A percentile compares a stretch with the other conserved stretches of the same genome.
These are phyloP conservation scores for Paraleonurus japonicus DNA, from an alignment of 257 asterid species.

Conservation along the genomic window DNA sequence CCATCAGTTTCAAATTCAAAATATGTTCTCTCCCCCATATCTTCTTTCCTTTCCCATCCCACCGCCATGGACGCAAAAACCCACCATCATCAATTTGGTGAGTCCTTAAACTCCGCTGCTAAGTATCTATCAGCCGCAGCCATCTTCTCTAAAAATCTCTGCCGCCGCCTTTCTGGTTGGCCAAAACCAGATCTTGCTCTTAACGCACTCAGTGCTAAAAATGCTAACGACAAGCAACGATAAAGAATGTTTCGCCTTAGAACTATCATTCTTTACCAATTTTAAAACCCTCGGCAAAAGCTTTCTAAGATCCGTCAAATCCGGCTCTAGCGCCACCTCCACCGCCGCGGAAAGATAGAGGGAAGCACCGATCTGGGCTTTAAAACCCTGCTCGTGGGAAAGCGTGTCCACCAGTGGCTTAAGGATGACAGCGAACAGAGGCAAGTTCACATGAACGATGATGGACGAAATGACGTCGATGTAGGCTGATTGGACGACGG, in stretches of 20 bases:
- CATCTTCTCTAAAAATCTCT: constrained; percentile 53
- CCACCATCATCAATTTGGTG: too few relatives aligned
- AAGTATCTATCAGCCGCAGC: constrained; percentile 47
- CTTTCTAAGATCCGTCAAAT: constrained; percentile 54
- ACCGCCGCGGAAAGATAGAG: constrained; percentile 79
- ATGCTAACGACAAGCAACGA: constrained; percentile 53
- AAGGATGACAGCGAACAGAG: constrained; percentile 52
- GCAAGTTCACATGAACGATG: constrained; percentile 51
- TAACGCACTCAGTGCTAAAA: constrained; percentile 51
- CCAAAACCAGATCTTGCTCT: constrained; percentile 36
- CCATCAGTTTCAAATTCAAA: too few relatives aligned
- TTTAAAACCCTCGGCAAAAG: constrained; percentile 58
- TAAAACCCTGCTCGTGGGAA: constrained; percentile 73
- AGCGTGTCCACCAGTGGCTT: constrained; percentile 68
- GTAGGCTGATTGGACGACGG: constrained; percentile 77
- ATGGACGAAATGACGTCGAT: constrained; percentile 67
- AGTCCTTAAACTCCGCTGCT: constrained; percentile 42
- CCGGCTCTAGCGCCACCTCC: constrained; percentile 70
- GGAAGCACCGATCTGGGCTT: constrained; percentile 76
- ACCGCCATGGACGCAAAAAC: too few relatives aligned
- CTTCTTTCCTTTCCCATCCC: too few relatives aligned
- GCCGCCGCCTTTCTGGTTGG: too few relatives aligned
- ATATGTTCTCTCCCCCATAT: too few relatives aligned
- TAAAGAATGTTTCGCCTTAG: constrained; percentile 66
- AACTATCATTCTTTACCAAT: constrained; percentile 52